Evolutionary conservation across 2,329 filamentous ascomycete genomes (phyloP).

Genomic region (Dendrostoma leiphaemia): DNA sequence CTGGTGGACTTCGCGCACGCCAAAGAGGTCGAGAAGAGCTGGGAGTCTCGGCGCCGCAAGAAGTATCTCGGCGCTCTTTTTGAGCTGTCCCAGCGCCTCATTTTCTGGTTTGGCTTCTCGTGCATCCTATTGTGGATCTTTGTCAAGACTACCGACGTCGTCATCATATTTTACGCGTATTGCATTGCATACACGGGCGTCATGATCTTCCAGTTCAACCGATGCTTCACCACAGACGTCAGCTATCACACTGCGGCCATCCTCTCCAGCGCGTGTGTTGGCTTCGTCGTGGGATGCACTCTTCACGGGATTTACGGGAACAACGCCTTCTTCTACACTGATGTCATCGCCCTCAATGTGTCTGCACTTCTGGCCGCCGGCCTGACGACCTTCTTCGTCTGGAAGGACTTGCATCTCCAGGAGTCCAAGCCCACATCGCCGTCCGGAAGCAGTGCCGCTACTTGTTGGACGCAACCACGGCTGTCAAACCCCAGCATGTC

Average conservation of each 20-base stretch:
- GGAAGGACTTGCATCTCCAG: slow-evolving; percentile 25
- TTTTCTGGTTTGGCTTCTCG: slow-evolving; percentile 31
- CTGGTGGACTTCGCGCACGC: slow-evolving; percentile 28
- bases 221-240: slow-evolving; percentile 37
- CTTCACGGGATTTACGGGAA: slow-evolving; percentile 29
- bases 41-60: slow-evolving; percentile 22
- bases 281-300: slow-evolving; percentile 31
- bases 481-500: slow-evolving; percentile 18
- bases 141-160: slow-evolving; percentile 29
- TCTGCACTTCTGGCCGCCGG: slow-evolving; percentile 31
- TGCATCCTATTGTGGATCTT: slow-evolving; percentile 34
- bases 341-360: slow-evolving; percentile 31
- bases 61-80: slow-evolving; percentile 27
- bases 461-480: slow-evolving; percentile 10
- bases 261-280: slow-evolving; percentile 29
- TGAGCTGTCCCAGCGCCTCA: slow-evolving; percentile 28
- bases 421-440: neutral
- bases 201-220: slow-evolving; percentile 39
- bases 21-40: slow-evolving; percentile 20
- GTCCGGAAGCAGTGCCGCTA: neutral
- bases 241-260: slow-evolving; percentile 32
- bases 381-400: slow-evolving; percentile 30
- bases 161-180: slow-evolving; percentile 34
- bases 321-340: slow-evolving; percentile 28
- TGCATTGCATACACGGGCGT: slow-evolving; percentile 34